Conservation (phyloP, 495 filamentous ascomycete species). For the Chaetomidium leptoderma region DNA sequence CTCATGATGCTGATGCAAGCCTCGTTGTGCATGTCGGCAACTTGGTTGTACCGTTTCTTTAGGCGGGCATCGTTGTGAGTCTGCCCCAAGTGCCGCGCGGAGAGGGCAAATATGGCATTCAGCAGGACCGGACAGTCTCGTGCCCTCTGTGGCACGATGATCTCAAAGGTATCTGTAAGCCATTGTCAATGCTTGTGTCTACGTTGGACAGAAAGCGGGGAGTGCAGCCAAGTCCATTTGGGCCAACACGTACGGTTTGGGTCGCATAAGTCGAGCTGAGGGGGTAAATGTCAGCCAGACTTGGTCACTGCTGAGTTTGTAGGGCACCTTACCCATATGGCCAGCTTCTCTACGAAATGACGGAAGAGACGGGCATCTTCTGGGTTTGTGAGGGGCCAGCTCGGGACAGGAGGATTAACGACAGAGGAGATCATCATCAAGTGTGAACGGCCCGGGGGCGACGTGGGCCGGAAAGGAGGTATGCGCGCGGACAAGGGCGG, state of each 20-base stretch:
- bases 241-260: constrained; percentile 30
- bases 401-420: background rate
- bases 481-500: background rate
- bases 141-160: constrained; percentile 50
- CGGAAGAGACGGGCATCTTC: constrained; percentile 43
- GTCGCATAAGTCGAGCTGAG: constrained; percentile 56
- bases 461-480: constrained; percentile 1
- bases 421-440: constrained; percentile 10
- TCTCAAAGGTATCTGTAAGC: constrained; percentile 45
- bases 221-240: too few relatives aligned
- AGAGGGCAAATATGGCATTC: constrained; percentile 56
- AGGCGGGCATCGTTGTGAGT: constrained; percentile 23
- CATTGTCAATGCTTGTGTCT: background rate
- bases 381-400: constrained; percentile 38
- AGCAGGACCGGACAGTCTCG: constrained; percentile 49
- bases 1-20: constrained; percentile 51
- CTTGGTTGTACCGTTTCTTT: constrained; percentile 18
- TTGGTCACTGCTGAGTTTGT: background rate
- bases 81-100: constrained; percentile 52
- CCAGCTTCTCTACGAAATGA: constrained; percentile 47
- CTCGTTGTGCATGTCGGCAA: constrained; percentile 48
- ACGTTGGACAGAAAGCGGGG: too few relatives aligned
- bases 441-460: constrained; percentile 23
- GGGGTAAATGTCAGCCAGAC: background rate
- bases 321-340: constrained; percentile 42